These are phyloP conservation scores for Cylindrotheca closterium DNA, from an alignment of 108 stramenopile genomes.

Conservation along the genomic window DNA sequence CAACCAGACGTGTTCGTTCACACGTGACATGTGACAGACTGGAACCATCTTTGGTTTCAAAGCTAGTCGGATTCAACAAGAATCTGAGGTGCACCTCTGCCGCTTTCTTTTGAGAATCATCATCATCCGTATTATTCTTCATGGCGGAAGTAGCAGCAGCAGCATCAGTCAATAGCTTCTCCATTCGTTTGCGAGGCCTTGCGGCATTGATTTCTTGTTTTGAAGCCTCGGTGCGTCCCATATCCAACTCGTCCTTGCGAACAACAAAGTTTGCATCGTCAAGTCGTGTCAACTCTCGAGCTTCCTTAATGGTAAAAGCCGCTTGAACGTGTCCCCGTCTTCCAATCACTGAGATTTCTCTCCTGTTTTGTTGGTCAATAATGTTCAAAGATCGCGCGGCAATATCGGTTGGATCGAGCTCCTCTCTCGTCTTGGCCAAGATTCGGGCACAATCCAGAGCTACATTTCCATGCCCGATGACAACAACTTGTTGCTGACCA, in stretches of 20 bases:
- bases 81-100: slow-evolving; percentile 83
- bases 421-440: slow-evolving; percentile 76
- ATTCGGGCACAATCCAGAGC: slow-evolving; percentile 95
- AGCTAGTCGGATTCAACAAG: slow-evolving; percentile 71
- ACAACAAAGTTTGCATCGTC: slow-evolving; percentile 59
- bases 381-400: slow-evolving; percentile 72
- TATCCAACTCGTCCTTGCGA: slow-evolving; percentile 73
- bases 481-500: slow-evolving; percentile 54
- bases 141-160: slow-evolving; percentile 22
- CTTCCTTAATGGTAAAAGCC: slow-evolving; percentile 98
- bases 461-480: slow-evolving; percentile 97
- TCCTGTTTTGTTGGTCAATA: slow-evolving; percentile 15
- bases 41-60: slow-evolving; percentile 44
- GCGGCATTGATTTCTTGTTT: slow-evolving; percentile 58
- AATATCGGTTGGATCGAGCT: slow-evolving; percentile 85
- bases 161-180: slow-evolving; percentile 55
- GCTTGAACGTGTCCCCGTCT: slow-evolving; percentile 96
- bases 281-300: slow-evolving; percentile 91
- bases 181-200: slow-evolving; percentile 69
- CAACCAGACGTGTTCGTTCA: slow-evolving; percentile 79
- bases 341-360: slow-evolving; percentile 81
- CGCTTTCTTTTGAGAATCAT: neutral
- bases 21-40: slow-evolving; percentile 60
- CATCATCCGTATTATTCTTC: neutral
- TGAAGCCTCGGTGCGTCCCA: slow-evolving; percentile 72